These are phyloP conservation scores for Albifimbria verrucaria DNA, from an alignment of 2,329 filamentous ascomycete species.

Conservation along the genomic window DNA sequence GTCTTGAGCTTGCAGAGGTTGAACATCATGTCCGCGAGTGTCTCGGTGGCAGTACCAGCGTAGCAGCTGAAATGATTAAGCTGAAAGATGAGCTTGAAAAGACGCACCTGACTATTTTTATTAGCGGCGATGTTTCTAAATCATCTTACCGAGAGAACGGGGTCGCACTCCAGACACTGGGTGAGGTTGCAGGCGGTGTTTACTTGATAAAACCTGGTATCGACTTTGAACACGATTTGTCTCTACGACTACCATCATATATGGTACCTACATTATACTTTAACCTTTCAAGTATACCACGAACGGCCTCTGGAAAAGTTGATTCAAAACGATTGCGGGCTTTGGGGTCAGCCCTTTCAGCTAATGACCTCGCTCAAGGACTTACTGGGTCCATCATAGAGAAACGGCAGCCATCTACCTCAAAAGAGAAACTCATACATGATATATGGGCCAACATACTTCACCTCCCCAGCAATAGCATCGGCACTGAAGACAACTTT, in stretches of 20 bases:
- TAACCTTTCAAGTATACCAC: background rate
- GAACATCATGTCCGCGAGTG: constrained; percentile 11
- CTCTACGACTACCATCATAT: background rate
- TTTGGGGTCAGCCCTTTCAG: constrained; percentile 29
- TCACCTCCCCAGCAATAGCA: background rate
- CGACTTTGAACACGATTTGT: background rate
- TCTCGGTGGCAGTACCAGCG: background rate
- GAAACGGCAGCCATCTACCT: background rate
- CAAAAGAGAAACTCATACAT: background rate
- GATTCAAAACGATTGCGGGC: constrained; percentile 38
- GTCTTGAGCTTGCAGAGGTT: constrained; percentile 43
- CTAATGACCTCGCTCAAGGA: constrained; percentile 31
- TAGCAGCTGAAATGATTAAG: constrained; percentile 6
- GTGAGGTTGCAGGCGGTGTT: background rate
- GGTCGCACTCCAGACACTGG: background rate
- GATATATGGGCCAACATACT: constrained; percentile 10
- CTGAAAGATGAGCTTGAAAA: constrained; percentile 4
- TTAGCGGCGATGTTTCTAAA: background rate
- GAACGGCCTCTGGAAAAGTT: constrained; percentile 31
- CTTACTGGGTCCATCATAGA: constrained; percentile 5
- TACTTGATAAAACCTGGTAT: background rate
- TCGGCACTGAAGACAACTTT: constrained; percentile 15
- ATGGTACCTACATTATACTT: constrained; percentile 2
- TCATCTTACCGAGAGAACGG: background rate
- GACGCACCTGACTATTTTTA: constrained; percentile 4